Evolutionary conservation across 257 asterid genomes (phyloP).

Genomic region (Fraxinus americana): DNA sequence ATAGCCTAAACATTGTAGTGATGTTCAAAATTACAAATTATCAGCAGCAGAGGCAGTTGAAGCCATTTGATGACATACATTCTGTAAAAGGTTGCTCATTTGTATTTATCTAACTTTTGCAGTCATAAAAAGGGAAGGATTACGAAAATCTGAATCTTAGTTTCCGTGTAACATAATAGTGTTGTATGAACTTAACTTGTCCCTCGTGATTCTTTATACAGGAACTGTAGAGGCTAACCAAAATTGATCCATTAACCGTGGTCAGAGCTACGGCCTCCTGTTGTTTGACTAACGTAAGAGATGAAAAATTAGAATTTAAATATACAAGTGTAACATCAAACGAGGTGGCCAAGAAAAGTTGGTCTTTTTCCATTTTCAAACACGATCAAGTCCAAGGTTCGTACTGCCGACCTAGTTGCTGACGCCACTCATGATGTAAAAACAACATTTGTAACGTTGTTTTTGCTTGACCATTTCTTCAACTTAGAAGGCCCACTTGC

Average conservation of each 20-base stretch:
- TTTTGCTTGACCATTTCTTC: background rate
- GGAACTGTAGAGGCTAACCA: background rate
- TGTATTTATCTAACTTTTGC: background rate
- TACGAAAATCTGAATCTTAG: too few relatives aligned
- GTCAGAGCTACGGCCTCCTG: too few relatives aligned
- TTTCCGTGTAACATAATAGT: too few relatives aligned
- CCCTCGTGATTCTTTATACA: too few relatives aligned
- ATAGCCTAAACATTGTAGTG: slow-evolving; percentile 20
- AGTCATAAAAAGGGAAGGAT: background rate
- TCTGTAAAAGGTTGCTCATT: background rate
- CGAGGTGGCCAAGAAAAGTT: too few relatives aligned
- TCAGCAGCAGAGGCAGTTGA: slow-evolving; percentile 4
- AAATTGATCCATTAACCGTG: background rate
- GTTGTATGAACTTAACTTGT: too few relatives aligned
- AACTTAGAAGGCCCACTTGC: background rate
- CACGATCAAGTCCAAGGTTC: background rate
- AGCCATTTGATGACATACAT: slow-evolving; percentile 1
- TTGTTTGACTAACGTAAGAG: background rate
- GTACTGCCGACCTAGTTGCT: background rate
- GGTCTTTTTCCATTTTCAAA: background rate
- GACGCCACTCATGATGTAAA: slow-evolving; percentile 9
- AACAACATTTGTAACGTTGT: background rate
- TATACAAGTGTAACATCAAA: background rate
- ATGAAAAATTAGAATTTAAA: background rate
- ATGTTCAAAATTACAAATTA: slow-evolving; percentile 1